These are phyloP conservation scores for Triangularia setosa DNA, from an alignment of 2,329 filamentous ascomycete genomes.

Conservation along the genomic window DNA sequence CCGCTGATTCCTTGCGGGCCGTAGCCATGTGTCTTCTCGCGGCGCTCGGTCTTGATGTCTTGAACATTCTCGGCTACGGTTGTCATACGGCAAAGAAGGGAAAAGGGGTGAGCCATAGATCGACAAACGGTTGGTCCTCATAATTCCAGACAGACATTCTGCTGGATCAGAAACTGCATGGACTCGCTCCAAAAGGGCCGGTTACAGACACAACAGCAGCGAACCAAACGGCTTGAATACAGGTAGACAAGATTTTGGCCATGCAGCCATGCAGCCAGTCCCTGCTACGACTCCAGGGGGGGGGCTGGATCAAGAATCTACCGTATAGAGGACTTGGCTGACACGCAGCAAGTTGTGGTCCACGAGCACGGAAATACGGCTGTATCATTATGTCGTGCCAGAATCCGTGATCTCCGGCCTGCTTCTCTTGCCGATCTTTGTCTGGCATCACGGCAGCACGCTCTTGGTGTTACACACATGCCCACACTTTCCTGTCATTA, in stretches of 20 bases:
- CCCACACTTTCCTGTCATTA: background rate
- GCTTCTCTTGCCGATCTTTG: background rate
- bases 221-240: background rate
- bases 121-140: background rate
- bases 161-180: background rate
- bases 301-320: background rate
- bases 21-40: background rate
- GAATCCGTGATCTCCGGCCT: background rate
- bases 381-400: background rate
- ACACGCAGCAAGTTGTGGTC: background rate
- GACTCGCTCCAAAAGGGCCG: conserved; percentile 5
- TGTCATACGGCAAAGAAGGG: background rate
- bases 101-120: background rate
- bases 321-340: background rate
- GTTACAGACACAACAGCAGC: conserved; percentile 3
- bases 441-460: background rate
- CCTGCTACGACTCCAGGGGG: background rate
- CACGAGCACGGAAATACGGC: background rate
- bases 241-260: conserved; percentile 10
- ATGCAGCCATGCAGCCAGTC: conserved; percentile 6
- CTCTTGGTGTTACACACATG: background rate
- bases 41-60: background rate
- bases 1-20: background rate
- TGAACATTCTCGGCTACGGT: background rate
- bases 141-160: background rate